These are phyloP conservation scores for Calonectria fujianensis DNA, from an alignment of 2,329 filamentous ascomycete species.

Conservation along the genomic window DNA sequence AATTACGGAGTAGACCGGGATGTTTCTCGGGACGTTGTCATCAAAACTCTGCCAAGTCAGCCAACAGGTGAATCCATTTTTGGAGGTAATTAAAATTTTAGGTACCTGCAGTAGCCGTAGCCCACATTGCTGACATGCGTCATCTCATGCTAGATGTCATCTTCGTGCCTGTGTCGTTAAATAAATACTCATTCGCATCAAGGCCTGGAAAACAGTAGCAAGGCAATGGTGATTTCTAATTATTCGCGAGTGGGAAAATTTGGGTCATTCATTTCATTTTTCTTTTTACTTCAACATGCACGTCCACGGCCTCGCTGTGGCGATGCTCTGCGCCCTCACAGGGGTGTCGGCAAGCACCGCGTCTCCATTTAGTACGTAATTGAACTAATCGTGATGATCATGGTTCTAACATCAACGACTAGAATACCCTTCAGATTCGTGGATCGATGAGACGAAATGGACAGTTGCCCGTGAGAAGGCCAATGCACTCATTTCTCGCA, in stretches of 20 bases:
- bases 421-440: neutral
- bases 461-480: neutral
- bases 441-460: neutral
- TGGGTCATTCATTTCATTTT: neutral
- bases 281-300: neutral
- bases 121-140: neutral
- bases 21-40: constrained; percentile 1
- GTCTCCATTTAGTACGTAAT: neutral
- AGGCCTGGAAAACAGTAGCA: neutral
- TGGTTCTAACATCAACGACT: neutral
- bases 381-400: neutral
- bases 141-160: neutral
- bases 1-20: neutral
- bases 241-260: neutral
- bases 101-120: neutral
- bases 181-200: neutral
- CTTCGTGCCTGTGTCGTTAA: neutral
- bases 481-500: constrained; percentile 1
- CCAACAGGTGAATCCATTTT: neutral
- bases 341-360: neutral
- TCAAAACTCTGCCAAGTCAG: neutral
- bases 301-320: neutral
- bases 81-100: neutral
- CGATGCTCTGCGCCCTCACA: neutral
- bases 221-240: neutral